These are phyloP conservation scores for Lizonia empirigonia DNA, from an alignment of 2,329 filamentous ascomycete genomes.

Conservation along the genomic window DNA sequence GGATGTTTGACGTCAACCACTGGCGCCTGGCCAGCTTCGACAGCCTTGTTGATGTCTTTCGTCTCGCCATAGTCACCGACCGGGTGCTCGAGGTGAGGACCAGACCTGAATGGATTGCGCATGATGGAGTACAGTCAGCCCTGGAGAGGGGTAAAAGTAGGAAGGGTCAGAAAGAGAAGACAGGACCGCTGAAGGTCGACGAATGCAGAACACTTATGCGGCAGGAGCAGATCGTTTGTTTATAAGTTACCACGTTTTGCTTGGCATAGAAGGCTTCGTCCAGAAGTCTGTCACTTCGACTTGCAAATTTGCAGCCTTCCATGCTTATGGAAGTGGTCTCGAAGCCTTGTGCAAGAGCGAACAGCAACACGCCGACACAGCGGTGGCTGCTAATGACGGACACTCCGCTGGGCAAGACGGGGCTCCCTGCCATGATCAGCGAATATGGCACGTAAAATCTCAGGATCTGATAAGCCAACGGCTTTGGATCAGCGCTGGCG, in stretches of 20 bases:
- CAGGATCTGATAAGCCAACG: conserved; percentile 11
- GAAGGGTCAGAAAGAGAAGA: background rate
- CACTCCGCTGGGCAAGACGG: conserved; percentile 1
- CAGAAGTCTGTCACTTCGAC: background rate
- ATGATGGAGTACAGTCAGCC: background rate
- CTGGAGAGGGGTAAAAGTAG: too few species aligned
- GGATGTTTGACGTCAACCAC: conserved; percentile 15
- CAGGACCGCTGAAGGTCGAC: background rate
- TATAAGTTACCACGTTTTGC: conserved; percentile 2
- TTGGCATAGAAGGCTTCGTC: conserved; percentile 1
- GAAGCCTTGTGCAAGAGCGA: conserved; percentile 4
- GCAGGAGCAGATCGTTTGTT: background rate
- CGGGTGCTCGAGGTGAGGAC: conserved; percentile 3
- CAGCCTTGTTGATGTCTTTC: conserved; percentile 15
- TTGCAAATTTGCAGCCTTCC: conserved; percentile 6
- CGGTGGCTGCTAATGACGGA: conserved; percentile 2
- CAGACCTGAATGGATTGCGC: conserved; percentile 6
- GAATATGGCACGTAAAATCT: background rate
- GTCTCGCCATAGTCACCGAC: conserved; percentile 4
- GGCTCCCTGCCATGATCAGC: conserved; percentile 8
- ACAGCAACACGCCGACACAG: background rate
- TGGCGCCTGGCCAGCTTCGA: conserved; percentile 13
- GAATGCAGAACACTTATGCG: background rate
- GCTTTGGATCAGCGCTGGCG: background rate
- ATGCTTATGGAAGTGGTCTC: background rate